These are phyloP conservation scores for Fomes fomentarius DNA, from an alignment of 1,284 basidiomycete genomes.

Conservation along the genomic window DNA sequence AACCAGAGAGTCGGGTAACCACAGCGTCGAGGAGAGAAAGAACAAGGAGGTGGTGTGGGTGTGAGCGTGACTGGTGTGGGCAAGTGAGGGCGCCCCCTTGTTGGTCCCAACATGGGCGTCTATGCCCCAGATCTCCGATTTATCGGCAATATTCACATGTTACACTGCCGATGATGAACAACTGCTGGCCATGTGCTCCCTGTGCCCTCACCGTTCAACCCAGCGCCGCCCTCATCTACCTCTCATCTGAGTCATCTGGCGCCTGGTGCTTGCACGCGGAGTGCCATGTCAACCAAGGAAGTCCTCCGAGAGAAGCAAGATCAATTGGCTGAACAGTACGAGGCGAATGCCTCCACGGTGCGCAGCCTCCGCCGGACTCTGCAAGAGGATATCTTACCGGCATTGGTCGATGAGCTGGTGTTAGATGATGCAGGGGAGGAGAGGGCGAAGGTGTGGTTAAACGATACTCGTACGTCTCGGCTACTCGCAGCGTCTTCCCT, in stretches of 20 bases:
- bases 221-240: neutral
- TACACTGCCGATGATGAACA: neutral
- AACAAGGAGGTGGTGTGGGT: no score
- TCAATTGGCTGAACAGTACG: constrained; percentile 38
- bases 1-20: no score
- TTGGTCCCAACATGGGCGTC: constrained; percentile 5
- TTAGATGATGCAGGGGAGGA: constrained; percentile 47
- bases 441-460: constrained; percentile 62
- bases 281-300: constrained; percentile 23
- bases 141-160: constrained; percentile 14
- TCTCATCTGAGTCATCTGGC: neutral
- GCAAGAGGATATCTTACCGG: constrained; percentile 58
- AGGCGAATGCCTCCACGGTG: constrained; percentile 48
- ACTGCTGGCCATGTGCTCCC: constrained; percentile 1
- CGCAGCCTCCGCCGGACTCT: constrained; percentile 51
- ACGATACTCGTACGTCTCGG: constrained; percentile 46
- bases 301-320: constrained; percentile 27
- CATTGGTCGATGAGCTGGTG: constrained; percentile 57
- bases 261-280: neutral
- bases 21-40: no score
- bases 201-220: neutral
- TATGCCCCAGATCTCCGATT: constrained; percentile 4
- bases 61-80: constrained; percentile 5
- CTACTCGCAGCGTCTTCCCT: neutral
- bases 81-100: neutral